Base-by-base conservation (phyloP, 352 stramenopile genomes). In the Pythium brassicae region DNA sequence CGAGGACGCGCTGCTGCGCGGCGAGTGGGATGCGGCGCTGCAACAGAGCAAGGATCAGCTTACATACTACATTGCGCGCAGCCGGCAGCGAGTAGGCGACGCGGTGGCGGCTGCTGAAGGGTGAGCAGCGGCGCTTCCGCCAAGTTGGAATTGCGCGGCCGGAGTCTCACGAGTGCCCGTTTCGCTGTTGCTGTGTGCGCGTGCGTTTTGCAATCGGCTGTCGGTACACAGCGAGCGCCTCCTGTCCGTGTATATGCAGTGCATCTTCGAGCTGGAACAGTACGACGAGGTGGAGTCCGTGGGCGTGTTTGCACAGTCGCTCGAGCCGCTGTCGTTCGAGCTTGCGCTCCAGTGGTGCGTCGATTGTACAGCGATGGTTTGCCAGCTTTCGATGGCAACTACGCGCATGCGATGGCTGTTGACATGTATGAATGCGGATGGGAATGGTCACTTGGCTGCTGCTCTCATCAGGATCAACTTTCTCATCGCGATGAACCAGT, bases 221-320 rank as follows among this genome's bases (percentile, higher is more conserved):
- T 45, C 52, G 17, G 52, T 4, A 27, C 51, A 25, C 49, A 89
- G 79, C 39, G 76, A 87, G 52, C 72, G 74, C 8, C 50, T 87
- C 37, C 44, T 88, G 50, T 80, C 75, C 0, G 70, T 90, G 52
- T 90, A 90, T 63, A 58, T 88, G 45, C 80, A 87, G 51, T 62
- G 66, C 10, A 55, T 88, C 11, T 90, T 88, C 34, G 80, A 90
- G 46, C 48, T 90, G 57, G 72, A 73, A 17, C 43, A 72, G 44
- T 57, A 82, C 39, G 74, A 76, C 22, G 77, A 90, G 58, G 65
- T 86, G 44, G 73, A 86, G 35, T 83, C 66, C 2, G 74, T 72
- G 7, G 43, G 49, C 7, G 64, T 66, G 17, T 65, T 90, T 26
- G 52, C 71, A 27, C 55, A 66, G 29, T 67, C 66, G 34, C 80